phyloP scores from a whole-genome alignment of 2,329 filamentous ascomycete genomes.

The Xylaria polymorpha region DNA sequence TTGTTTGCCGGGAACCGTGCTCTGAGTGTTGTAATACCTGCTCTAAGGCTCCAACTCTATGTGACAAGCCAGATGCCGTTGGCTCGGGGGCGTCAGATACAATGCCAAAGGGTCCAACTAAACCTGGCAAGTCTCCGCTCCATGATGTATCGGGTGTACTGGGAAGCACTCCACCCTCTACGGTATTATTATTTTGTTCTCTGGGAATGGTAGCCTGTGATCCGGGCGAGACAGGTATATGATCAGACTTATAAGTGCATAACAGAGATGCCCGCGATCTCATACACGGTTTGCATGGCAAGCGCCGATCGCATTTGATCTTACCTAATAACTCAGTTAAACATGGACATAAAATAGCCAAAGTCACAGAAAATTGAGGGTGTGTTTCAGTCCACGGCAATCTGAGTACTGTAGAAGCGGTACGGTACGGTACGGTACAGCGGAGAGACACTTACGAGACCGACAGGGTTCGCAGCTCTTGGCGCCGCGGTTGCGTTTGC shows the following conservation, averaged over 20 bases:
- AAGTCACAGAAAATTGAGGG: neutral
- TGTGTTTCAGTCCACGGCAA: neutral
- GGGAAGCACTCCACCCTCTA: neutral
- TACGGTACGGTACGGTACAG: neutral
- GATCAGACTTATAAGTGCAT: constrained; percentile 35
- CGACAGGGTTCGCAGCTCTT: constrained; percentile 42
- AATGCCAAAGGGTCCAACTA: neutral
- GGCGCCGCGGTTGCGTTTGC: constrained; percentile 33
- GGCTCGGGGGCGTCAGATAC: neutral
- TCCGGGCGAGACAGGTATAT: neutral
- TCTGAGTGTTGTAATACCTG: neutral
- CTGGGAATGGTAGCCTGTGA: constrained; percentile 9
- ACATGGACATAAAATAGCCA: neutral
- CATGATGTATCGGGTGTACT: constrained; percentile 6
- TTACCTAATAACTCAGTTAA: constrained; percentile 31
- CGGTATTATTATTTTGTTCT: neutral
- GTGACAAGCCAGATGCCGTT: constrained; percentile 20
- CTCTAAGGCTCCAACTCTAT: constrained; percentile 21
- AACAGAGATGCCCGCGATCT: constrained; percentile 35
- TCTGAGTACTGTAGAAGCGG: neutral
- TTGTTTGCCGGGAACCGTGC: neutral
- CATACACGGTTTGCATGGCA: constrained; percentile 38
- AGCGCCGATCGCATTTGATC: constrained; percentile 37
- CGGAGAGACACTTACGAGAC: constrained; percentile 29
- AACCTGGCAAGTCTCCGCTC: constrained; percentile 1